A percentile compares a stretch with the other conserved stretches of the same genome.
Conservation (phyloP, 495 filamentous ascomycete genomes). For the Tuber microsphaerosporum region DNA sequence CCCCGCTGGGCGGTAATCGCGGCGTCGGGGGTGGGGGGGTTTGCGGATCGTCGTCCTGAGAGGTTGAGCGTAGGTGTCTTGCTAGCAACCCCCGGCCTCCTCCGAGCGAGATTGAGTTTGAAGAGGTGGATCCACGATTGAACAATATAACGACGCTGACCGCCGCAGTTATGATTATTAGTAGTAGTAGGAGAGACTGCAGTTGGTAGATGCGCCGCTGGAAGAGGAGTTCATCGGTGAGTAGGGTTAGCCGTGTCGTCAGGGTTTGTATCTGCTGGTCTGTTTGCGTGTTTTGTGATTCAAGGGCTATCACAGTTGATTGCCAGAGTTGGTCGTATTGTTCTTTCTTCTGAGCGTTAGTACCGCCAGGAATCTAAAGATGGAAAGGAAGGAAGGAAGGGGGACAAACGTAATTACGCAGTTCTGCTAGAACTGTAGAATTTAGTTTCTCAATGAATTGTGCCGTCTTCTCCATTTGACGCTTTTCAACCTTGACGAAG, state of each 20-base stretch:
- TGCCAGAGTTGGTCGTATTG: slow-evolving; percentile 98
- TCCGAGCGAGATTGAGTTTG: slow-evolving; percentile 4
- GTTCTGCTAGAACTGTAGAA: slow-evolving; percentile 73
- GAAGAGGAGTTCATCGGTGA: slow-evolving; percentile 91
- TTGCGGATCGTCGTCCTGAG: slow-evolving; percentile 29
- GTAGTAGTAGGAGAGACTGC: slow-evolving; percentile 75
- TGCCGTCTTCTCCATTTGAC: slow-evolving; percentile 74
- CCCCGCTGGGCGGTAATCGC: slow-evolving; percentile 1
- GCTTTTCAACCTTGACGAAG: slow-evolving; percentile 81
- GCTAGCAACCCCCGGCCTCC: not conserved
- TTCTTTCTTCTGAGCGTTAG: slow-evolving; percentile 45
- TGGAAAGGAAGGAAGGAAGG: not conserved
- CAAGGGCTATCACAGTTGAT: slow-evolving; percentile 82
- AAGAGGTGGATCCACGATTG: slow-evolving; percentile 7
- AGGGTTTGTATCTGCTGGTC: slow-evolving; percentile 73
- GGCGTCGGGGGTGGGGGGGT: slow-evolving; percentile 17
- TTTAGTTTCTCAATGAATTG: slow-evolving; percentile 78
- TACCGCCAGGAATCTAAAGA: not conserved
- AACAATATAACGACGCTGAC: slow-evolving; percentile 69
- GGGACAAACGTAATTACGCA: slow-evolving; percentile 56
- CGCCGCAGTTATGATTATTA: slow-evolving; percentile 55
- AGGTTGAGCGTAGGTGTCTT: not conserved
- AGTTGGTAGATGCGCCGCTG: slow-evolving; percentile 91
- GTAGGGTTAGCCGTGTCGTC: slow-evolving; percentile 68
- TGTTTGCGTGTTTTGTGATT: slow-evolving; percentile 72